Conservation (phyloP, 257 asterid species). For the Cinchona pubescens region DNA sequence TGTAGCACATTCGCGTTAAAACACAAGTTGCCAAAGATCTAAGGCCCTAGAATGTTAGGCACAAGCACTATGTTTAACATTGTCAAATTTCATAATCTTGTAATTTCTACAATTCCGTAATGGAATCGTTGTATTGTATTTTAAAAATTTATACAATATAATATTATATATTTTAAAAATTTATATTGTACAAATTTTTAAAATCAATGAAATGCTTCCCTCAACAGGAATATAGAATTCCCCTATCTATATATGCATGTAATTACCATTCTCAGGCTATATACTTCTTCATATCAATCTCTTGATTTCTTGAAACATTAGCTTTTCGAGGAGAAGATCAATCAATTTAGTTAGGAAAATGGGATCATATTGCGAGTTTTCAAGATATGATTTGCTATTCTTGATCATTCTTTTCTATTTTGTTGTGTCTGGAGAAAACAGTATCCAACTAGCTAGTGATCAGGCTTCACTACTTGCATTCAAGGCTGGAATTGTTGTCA, state of each 20-base stretch:
- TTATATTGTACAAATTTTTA: too few species aligned
- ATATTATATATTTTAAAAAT: too few species aligned
- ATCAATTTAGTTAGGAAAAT: slow-evolving; percentile 21
- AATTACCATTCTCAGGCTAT: slow-evolving; percentile 8
- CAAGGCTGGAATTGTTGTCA: slow-evolving; percentile 44
- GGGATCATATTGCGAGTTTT: slow-evolving; percentile 42
- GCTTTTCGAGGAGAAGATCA: background rate
- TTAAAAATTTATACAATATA: too few species aligned
- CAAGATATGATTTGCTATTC: slow-evolving; percentile 32
- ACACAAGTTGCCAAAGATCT: slow-evolving; percentile 43
- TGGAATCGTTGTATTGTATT: too few species aligned
- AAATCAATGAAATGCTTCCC: too few species aligned
- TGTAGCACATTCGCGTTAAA: slow-evolving; percentile 32
- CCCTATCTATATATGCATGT: background rate
- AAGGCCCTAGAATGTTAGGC: slow-evolving; percentile 82
- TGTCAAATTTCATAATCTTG: background rate
- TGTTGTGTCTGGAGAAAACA: slow-evolving; percentile 29
- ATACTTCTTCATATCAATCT: background rate
- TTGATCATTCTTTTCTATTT: slow-evolving; percentile 35
- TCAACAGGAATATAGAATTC: too few species aligned
- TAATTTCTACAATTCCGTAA: too few species aligned
- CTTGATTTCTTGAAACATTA: background rate
- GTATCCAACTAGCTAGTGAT: slow-evolving; percentile 35
- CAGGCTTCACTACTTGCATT: slow-evolving; percentile 61
- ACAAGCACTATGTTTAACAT: slow-evolving; percentile 6